A percentile compares a stretch with the other conserved stretches of the same genome.
phyloP scores from a whole-genome alignment of 1,284 basidiomycete genomes.

The Heterobasidion annosum region DNA sequence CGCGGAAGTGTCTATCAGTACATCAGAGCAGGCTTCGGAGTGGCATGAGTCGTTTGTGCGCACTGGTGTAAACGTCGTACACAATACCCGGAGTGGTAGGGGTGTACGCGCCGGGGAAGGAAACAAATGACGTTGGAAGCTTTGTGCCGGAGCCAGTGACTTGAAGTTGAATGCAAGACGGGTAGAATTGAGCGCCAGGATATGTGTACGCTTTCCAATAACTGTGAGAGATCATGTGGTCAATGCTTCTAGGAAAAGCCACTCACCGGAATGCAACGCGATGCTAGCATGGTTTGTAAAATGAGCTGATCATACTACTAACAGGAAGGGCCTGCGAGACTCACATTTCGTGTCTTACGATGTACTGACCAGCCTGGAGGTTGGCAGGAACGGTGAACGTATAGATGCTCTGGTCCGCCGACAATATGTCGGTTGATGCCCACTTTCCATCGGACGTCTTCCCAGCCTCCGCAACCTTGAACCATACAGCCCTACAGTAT shows the following conservation, averaged over 20 bases:
- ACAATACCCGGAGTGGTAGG: constrained; percentile 30
- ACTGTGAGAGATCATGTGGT: not conserved
- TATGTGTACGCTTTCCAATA: constrained; percentile 19
- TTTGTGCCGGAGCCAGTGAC: constrained; percentile 41
- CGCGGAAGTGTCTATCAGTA: constrained; percentile 12
- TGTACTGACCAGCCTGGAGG: constrained; percentile 36
- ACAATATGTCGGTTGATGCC: constrained; percentile 33
- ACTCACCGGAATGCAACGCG: constrained; percentile 28
- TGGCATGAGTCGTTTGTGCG: constrained; percentile 7
- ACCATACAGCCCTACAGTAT: constrained; percentile 30
- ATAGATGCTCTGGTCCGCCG: constrained; percentile 30
- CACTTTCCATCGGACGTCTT: constrained; percentile 32
- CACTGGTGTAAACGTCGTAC: constrained; percentile 32
- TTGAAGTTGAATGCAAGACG: constrained; percentile 40
- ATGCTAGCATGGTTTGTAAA: constrained; percentile 18
- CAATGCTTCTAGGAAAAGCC: constrained; percentile 7
- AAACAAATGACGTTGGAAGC: constrained; percentile 37
- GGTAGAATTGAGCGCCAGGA: constrained; percentile 32
- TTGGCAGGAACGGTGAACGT: constrained; percentile 36
- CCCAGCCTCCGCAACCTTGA: constrained; percentile 37
- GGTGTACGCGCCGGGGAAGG: constrained; percentile 45
- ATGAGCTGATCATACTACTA: not conserved
- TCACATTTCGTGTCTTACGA: constrained; percentile 40
- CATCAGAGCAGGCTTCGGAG: constrained; percentile 16
- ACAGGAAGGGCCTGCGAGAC: not conserved